Evolutionary conservation across 306 rosid species (phyloP).

Genomic region (Carpinus fangiana): DNA sequence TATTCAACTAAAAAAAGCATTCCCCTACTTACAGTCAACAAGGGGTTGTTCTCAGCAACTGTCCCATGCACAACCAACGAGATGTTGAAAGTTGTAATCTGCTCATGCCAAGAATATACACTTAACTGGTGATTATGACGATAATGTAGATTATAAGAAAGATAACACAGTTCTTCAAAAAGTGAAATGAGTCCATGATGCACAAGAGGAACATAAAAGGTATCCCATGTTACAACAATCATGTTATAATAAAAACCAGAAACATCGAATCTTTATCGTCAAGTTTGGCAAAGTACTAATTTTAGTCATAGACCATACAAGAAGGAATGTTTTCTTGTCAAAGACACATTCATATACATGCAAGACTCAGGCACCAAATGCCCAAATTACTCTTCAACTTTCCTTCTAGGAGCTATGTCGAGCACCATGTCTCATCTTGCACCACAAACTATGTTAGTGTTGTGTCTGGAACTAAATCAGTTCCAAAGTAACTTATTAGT

Average conservation of each 20-base stretch:
- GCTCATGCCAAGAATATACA: constrained; percentile 34
- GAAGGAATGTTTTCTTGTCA: neutral
- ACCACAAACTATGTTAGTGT: neutral
- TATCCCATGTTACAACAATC: neutral
- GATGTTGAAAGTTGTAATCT: constrained; percentile 93
- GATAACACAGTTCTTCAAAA: neutral
- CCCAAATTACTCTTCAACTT: neutral
- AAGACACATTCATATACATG: neutral
- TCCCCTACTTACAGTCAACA: constrained; percentile 46
- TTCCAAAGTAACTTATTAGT: too few relatives aligned
- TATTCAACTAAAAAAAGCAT: constrained; percentile 14
- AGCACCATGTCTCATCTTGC: neutral
- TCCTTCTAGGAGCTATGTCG: neutral
- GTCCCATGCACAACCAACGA: constrained; percentile 85
- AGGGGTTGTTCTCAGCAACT: constrained; percentile 62
- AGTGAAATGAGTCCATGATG: neutral
- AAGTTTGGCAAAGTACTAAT: neutral
- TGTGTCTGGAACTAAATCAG: too few relatives aligned
- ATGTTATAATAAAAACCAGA: neutral
- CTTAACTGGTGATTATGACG: constrained; percentile 16
- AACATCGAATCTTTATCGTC: neutral
- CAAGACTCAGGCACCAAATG: neutral
- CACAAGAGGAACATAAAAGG: neutral
- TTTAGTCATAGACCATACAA: neutral
- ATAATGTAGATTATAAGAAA: neutral